These are phyloP conservation scores for Symbiodinium pilosum DNA, from an alignment of 73 alveolate genomes.

Conservation along the genomic window DNA sequence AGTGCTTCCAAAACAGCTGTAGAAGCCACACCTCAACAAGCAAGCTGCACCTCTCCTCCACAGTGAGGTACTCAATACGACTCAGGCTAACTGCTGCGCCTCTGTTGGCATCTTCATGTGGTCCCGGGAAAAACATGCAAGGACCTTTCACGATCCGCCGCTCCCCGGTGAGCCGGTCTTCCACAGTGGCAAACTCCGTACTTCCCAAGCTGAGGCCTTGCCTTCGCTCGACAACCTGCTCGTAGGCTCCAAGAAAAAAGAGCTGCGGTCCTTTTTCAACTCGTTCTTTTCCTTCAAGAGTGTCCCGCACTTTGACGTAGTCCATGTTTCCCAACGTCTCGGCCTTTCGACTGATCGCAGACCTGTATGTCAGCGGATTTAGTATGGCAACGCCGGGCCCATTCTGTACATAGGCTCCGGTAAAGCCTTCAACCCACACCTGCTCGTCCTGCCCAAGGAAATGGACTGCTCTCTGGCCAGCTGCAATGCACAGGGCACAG, in stretches of 20 bases:
- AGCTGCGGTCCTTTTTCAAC: conserved; percentile 72
- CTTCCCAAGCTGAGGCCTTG: conserved; percentile 47
- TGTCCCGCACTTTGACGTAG: conserved; percentile 53
- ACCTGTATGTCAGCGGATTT: conserved; percentile 61
- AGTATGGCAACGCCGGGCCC: conserved; percentile 55
- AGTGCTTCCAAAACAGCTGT: background rate
- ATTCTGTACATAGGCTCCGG: conserved; percentile 46
- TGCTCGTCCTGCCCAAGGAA: conserved; percentile 77
- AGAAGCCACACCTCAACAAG: background rate
- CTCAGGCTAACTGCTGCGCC: conserved; percentile 79
- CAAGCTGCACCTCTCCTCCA: conserved; percentile 29
- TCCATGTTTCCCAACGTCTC: conserved; percentile 51
- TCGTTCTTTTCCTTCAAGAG: conserved; percentile 41
- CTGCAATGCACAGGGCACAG: background rate
- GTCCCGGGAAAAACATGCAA: conserved; percentile 86
- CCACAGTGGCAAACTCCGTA: conserved; percentile 43
- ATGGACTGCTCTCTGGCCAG: conserved; percentile 40
- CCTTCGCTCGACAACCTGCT: conserved; percentile 33
- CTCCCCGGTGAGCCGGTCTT: conserved; percentile 79
- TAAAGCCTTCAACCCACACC: conserved; percentile 68
- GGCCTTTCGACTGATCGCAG: conserved; percentile 30
- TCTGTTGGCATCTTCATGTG: conserved; percentile 65
- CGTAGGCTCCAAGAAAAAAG: conserved; percentile 40
- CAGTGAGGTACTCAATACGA: conserved; percentile 56
- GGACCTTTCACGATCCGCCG: conserved; percentile 59